Conservation (phyloP, 768 basidiomycete genomes). For the Boletus huronensis region DNA sequence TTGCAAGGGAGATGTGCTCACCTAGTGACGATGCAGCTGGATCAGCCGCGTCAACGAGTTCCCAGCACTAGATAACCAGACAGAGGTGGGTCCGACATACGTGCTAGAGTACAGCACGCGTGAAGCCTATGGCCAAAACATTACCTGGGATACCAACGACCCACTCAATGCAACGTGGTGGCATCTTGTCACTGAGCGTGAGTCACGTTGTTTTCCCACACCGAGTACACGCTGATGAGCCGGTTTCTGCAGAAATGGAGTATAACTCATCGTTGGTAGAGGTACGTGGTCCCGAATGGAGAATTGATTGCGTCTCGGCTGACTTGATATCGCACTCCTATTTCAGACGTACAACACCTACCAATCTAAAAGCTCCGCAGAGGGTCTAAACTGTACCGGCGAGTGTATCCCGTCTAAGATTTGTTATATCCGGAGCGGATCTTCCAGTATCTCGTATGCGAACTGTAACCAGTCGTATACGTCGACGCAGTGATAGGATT, state of each 20-base stretch:
- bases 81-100: conserved; percentile 55
- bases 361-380: conserved; percentile 66
- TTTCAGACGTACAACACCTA: conserved; percentile 56
- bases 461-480: conserved; percentile 64
- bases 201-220: conserved; percentile 10
- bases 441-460: conserved; percentile 50
- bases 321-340: neutral
- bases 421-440: conserved; percentile 72
- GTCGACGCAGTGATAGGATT: conserved; percentile 41
- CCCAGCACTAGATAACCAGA: conserved; percentile 53
- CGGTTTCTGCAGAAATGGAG: conserved; percentile 21
- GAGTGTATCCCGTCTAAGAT: conserved; percentile 59
- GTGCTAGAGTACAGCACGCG: conserved; percentile 64
- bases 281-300: conserved; percentile 7
- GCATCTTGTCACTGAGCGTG: conserved; percentile 72
- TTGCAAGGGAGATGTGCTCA: neutral
- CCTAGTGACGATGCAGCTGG: conserved; percentile 46
- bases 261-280: conserved; percentile 18
- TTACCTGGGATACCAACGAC: conserved; percentile 56
- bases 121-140: conserved; percentile 52
- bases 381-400: conserved; percentile 49
- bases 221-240: neutral
- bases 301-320: neutral
- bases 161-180: conserved; percentile 79
- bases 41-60: conserved; percentile 57